Evolutionary conservation across 257 asterid species (phyloP), one percentile per base, ranked within the genome.

Genomic region (Salvia miltiorrhiza): DNA sequence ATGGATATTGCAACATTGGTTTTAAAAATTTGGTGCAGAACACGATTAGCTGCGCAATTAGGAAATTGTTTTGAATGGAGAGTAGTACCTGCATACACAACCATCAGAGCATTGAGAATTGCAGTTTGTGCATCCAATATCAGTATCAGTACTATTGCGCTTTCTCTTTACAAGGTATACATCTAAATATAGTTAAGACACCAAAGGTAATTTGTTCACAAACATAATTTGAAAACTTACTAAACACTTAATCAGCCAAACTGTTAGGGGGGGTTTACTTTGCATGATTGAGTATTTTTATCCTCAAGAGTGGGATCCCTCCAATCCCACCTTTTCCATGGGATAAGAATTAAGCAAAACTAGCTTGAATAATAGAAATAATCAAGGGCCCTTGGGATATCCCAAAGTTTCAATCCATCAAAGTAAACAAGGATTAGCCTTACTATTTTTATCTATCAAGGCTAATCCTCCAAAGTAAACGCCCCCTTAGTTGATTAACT

Each of bases 81-180:
- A 69, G 53, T 30, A 45, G 40, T 73, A 90, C 98, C 97, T 90
- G 96, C 98, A 93, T 49, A 87, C 95, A 65, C 98, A 93, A 79
- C 74, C 85, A 65, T 77, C 87, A 35, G 82, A 82, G 73, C 98
- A 93, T 20, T 81, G 78, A 48, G 92, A 79, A 54, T 76, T 67
- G 87, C 97, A 90, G 81, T 55, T 73, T 54, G 91, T 81, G 88
- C 98, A 93, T 81, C 98, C 98, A 66, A 67, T 78, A 77, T 90
- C 97, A 71, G 84, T 82, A 58, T 55, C 91, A 40, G 56, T 33
- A 35, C 73, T 61, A 39, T 76, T 87, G 63, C 89, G 93, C 85
- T 79, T 86, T 83, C 79, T 93, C 87, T 90, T 90, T 58, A 90
- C 79, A 59, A 88, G 90, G 75, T 90, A 87, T 35, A 83, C 67